Evolutionary conservation across 1,139 yeast species (phyloP), one percentile per base, ranked within the genome.

Genomic region (Saccharomyces uvarum): DNA sequence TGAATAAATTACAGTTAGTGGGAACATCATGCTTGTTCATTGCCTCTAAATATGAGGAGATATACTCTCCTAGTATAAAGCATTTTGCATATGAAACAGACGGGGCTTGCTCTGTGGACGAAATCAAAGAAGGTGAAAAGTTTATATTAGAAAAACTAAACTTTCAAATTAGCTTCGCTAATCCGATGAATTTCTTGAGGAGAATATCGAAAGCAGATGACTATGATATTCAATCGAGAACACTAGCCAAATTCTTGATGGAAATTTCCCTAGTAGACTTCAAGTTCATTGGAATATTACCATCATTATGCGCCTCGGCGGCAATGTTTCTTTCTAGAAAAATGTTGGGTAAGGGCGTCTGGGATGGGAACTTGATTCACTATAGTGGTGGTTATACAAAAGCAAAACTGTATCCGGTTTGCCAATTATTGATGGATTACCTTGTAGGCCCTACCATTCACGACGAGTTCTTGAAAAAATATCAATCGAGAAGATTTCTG

Each of bases 11-110:
- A 57, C 98, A 91, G 74, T 77, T 90, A 56, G 81, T 90, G 51
- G 97, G 97, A 7, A 86, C 95, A 1, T 89, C 96, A 1, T 82
- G 95, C 21, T 72, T 91, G 60, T 88, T 90, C 71, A 86, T 90
- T 61, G 96, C 97, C 32, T 91, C 97, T 29, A 91, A 91, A 72
- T 88, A 87, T 69, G 97, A 90, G 73, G 97, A 90, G 72, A 95
- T 90, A 49, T 86, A 86, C 67, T 81, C 90, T 9, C 97, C 97
- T 7, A 83, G 91, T 38, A 87, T 89, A 53, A 81, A 82, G 61
- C 85, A 88, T 72, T 89, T 88, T 71, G 89, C 95, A 16, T 85
- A 84, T 69, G 88, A 88, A 63, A 86, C 95, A 49, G 96, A 88
- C 66, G 86, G 88, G 19, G 86, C 84, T 62, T 63, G 67, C 49